These are phyloP conservation scores for Mycena indigotica DNA, from an alignment of 768 basidiomycete genomes.

Conservation along the genomic window DNA sequence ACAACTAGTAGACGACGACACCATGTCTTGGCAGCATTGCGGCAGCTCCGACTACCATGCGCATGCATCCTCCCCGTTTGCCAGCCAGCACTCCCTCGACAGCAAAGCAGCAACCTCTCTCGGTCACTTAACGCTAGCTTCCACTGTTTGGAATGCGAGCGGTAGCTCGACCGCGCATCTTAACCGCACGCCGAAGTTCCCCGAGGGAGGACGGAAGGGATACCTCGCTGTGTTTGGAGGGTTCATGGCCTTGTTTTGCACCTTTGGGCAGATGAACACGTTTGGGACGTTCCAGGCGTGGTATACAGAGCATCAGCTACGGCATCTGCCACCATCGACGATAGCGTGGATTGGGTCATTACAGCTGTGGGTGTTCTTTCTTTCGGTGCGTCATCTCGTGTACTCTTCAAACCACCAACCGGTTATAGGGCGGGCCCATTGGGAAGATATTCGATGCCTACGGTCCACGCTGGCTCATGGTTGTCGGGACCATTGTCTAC, in stretches of 20 bases:
- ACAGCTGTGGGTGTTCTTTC: constrained; percentile 71
- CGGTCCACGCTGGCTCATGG: constrained; percentile 58
- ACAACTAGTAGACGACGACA: constrained; percentile 6
- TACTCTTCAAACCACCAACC: too few species aligned
- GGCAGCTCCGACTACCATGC: constrained; percentile 14
- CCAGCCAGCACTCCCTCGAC: constrained; percentile 18
- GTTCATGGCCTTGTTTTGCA: constrained; percentile 48
- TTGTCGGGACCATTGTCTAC: constrained; percentile 51
- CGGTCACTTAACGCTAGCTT: constrained; percentile 20
- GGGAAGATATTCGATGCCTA: constrained; percentile 62
- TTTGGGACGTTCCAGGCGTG: constrained; percentile 75
- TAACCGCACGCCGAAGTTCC: constrained; percentile 19
- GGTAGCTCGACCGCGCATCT: constrained; percentile 18
- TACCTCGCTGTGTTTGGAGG: constrained; percentile 46
- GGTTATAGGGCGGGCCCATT: constrained; percentile 62
- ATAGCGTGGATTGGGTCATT: constrained; percentile 75
- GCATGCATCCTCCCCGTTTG: not conserved
- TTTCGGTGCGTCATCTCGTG: constrained; percentile 49
- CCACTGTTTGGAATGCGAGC: too few species aligned
- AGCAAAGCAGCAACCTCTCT: constrained; percentile 19
- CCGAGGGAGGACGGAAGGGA: constrained; percentile 37
- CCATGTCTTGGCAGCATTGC: constrained; percentile 24
- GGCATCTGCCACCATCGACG: constrained; percentile 48
- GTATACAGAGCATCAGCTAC: constrained; percentile 64
- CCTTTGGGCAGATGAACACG: constrained; percentile 71